A percentile compares a stretch with the other conserved stretches of the same genome.
These are phyloP conservation scores for Komagataea norvegica DNA, from an alignment of 1,139 yeast species.

Conservation along the genomic window DNA sequence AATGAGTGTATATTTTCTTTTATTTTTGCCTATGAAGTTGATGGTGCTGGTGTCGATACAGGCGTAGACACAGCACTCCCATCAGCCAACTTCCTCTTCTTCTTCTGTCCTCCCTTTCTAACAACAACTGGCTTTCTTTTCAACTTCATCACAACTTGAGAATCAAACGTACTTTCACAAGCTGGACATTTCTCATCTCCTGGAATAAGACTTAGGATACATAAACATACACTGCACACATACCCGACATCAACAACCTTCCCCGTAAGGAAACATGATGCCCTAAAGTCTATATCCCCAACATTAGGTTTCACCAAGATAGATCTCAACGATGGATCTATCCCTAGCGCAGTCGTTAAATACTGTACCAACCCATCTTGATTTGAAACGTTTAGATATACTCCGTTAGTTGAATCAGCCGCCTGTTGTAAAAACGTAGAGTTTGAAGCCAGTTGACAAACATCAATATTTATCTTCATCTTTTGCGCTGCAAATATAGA, in stretches of 20 bases:
- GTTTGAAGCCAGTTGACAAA: constrained; percentile 73
- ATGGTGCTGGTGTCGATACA: neutral
- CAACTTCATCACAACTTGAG: constrained; percentile 51
- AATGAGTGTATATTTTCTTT: too few relatives aligned
- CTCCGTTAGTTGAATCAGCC: constrained; percentile 90
- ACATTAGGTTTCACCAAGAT: constrained; percentile 78
- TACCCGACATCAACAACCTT: constrained; percentile 87
- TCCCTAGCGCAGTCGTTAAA: constrained; percentile 60
- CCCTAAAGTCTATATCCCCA: constrained; percentile 85
- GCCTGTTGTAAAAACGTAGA: constrained; percentile 94
- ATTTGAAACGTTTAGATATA: constrained; percentile 70
- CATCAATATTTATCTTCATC: constrained; percentile 84
- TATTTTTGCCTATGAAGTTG: too few relatives aligned
- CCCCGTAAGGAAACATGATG: constrained; percentile 90
- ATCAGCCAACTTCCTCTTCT: constrained; percentile 26
- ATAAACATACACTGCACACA: constrained; percentile 92
- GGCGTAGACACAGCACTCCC: too few relatives aligned
- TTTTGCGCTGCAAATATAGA: constrained; percentile 95
- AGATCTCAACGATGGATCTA: constrained; percentile 77
- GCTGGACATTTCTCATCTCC: constrained; percentile 57
- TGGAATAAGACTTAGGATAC: constrained; percentile 57
- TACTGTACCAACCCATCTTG: constrained; percentile 79
- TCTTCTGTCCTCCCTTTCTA: constrained; percentile 38
- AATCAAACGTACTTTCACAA: constrained; percentile 57
- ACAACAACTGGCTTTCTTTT: constrained; percentile 52